These are phyloP conservation scores for Pascua sp. DNA, from an alignment of 1,284 basidiomycete genomes.

Conservation along the genomic window DNA sequence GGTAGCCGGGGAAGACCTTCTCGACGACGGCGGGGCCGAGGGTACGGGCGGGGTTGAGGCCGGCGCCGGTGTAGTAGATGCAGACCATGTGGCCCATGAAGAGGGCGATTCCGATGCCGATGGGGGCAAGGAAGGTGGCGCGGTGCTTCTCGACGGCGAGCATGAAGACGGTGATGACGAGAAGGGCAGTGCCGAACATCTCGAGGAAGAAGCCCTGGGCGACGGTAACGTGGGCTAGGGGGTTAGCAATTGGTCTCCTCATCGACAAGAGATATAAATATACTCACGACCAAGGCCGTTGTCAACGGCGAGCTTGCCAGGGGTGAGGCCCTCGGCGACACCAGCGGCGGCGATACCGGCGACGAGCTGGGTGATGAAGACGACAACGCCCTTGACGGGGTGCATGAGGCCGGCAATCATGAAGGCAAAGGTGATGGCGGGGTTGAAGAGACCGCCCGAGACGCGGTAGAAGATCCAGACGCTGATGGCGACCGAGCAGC, in stretches of 20 bases:
- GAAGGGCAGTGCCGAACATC: constrained; percentile 51
- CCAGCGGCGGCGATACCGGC: constrained; percentile 53
- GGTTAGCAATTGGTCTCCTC: constrained; percentile 39
- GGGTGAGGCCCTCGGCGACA: constrained; percentile 47
- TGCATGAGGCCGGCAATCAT: constrained; percentile 50
- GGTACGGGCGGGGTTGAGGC: constrained; percentile 46
- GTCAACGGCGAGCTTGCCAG: constrained; percentile 40
- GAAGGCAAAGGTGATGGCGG: constrained; percentile 52
- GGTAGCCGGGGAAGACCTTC: constrained; percentile 35
- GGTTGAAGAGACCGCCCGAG: constrained; percentile 51
- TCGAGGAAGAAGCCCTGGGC: constrained; percentile 46
- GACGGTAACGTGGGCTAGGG: constrained; percentile 39
- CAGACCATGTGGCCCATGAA: constrained; percentile 52
- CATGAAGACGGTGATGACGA: constrained; percentile 50
- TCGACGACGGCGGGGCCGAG: constrained; percentile 50
- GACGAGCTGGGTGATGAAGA: constrained; percentile 49
- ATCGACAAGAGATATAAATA: no score
- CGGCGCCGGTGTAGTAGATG: constrained; percentile 50
- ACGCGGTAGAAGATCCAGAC: constrained; percentile 53
- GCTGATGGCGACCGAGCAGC: constrained; percentile 49
- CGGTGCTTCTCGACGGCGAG: constrained; percentile 54
- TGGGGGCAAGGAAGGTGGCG: constrained; percentile 54
- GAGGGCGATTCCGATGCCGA: constrained; percentile 54
- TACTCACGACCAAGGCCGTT: no score
- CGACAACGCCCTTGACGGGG: constrained; percentile 45